Base-by-base conservation (phyloP, 257 asterid genomes). In the Nicotiana undulata region DNA sequence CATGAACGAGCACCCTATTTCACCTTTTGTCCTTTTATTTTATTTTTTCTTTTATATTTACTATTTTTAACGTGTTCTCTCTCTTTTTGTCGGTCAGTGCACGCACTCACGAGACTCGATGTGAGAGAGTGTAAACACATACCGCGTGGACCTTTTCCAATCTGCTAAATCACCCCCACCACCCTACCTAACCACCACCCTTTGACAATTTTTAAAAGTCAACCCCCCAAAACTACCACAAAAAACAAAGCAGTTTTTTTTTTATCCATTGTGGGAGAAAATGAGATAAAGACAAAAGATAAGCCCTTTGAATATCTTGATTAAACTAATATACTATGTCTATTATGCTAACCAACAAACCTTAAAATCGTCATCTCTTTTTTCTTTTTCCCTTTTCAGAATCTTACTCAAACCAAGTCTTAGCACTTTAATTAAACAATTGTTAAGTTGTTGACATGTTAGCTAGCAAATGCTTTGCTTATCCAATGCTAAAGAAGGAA, bases 91-190 rank as follows among this genome's bases (percentile, higher is more conserved):
- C 64, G 75, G 66, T 80, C 65, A 56, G 78, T 72, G 78, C 78
- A 80, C 70, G 75, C 75, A 59, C 72, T 78, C 83, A 70, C 84
- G 61, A 77, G 77, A 40, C 46, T 6, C 78, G 8, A 81, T 56
- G 63, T 20, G 81, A 78, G 53, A 63, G 75, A 6, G 53, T 31
- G n/a, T 32, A 79, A 66, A 79, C 85, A 49, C 84, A 84, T 67
- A 87, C 86, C 93, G 96, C 87, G 96, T 93, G 82, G 94, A 91
- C 96, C 80, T 82, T 77, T 81, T 85, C 87, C 37, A 70, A 44
- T 11, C 1, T 68, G 34, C 77, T 24, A 72, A 46, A 72, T 59
- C 31, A 20, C 29, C 31, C 64, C 31, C 15, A 18, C 26, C 4
- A 56, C 22, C 6, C 2, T 34, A 2, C 11, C 8, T 7, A 6